Evolutionary conservation across 176 grass and related monocot genomes (phyloP), one percentile per base, ranked within the genome.

Genomic region (Echinochloa phyllopogon): DNA sequence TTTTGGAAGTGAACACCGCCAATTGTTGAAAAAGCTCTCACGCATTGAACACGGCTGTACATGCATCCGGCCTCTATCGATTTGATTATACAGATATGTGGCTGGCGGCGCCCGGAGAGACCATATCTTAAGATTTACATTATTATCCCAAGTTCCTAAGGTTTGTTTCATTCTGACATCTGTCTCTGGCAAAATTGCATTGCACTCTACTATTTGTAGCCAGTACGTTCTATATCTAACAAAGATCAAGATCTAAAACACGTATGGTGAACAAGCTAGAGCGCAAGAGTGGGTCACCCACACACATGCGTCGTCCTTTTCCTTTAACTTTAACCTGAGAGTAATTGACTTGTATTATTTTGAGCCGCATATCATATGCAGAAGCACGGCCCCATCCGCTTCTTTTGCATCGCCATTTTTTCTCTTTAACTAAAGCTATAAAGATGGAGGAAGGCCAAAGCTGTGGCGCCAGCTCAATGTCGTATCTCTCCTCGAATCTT

Each of bases 111-210:
- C n/a, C 10, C n/a, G 23, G 43, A 51, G 48, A 37, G 72, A 20
- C 44, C 33, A 36, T 81, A 43, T 42, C 83, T 81, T 86, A 44
- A 18, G 36, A 52, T 75, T 69, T 67, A 81, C 52, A 62, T 36
- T 44, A 82, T 76, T 44, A 82, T 76, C 88, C 70, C 83, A 85
- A 89, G 63, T 76, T 69, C 87, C 82, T 0, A 85, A 10, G 71
- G 37, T 21, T 38, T 20, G 63, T 55, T 70, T 3, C 44, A 4
- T 61, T 76, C 18, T 70, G 45, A 52, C 29, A 89, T 65, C 38
- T 72, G 55, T 72, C 61, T 50, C 74, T 24, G 18, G 6, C 20
- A 72, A 10, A 43, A 69, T 36, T 88, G 49, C 39, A 80, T 36
- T 3, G 60, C 24, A 81, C 78, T 90, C 78, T 27, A 77, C 33